phyloP scores from a whole-genome alignment of 331 rosid genomes.

The Malus hybrid region DNA sequence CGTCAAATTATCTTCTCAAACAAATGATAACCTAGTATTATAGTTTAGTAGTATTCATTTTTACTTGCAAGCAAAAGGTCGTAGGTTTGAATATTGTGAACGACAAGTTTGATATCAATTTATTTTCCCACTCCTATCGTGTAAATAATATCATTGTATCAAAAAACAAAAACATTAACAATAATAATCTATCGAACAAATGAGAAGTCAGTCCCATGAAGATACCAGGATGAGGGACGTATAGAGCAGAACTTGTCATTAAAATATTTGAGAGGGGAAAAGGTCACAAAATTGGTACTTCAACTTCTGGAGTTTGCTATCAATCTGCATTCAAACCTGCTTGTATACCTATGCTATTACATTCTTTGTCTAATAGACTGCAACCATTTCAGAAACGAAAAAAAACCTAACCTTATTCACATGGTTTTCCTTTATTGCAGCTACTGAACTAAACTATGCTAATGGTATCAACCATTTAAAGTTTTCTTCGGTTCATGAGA shows the following conservation, averaged over 20 bases:
- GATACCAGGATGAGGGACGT: not conserved
- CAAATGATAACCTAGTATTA: too few relatives aligned
- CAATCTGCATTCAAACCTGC: not conserved
- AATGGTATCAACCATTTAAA: not conserved
- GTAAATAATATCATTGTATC: not conserved
- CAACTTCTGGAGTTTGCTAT: not conserved
- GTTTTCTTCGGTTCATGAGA: slow-evolving; percentile 24
- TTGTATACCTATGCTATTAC: not conserved
- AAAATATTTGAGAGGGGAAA: not conserved
- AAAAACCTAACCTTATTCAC: not conserved
- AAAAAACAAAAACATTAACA: too few relatives aligned
- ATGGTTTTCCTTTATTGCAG: not conserved
- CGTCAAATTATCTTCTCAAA: too few relatives aligned
- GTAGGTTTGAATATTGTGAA: too few relatives aligned
- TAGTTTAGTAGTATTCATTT: too few relatives aligned
- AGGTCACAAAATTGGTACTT: not conserved
- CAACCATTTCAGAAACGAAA: not conserved
- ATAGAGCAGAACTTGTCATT: not conserved
- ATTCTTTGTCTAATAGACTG: not conserved
- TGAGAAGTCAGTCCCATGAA: not conserved
- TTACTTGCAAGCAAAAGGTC: too few relatives aligned
- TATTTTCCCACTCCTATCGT: too few relatives aligned
- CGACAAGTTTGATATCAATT: too few relatives aligned
- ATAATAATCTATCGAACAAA: not conserved
- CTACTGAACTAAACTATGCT: slow-evolving; percentile 1